These are phyloP conservation scores for Talaromyces proteolyticus DNA, from an alignment of 495 filamentous ascomycete species.

Conservation along the genomic window DNA sequence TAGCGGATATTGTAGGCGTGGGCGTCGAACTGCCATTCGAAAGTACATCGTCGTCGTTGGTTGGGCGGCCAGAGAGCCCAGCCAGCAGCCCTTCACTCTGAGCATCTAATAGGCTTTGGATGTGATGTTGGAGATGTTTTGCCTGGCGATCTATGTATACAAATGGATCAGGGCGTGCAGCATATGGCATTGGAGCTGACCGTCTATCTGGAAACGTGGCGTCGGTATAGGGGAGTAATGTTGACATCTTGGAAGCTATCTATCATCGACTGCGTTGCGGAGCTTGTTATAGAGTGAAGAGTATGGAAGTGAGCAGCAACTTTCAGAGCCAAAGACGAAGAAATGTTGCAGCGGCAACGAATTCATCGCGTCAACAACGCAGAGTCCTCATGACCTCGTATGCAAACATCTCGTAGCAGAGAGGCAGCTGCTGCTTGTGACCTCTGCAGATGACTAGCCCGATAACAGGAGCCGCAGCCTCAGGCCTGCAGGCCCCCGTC, in stretches of 20 bases:
- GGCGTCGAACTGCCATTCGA: conserved; percentile 47
- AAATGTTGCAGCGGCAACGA: neutral
- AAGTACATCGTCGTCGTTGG: conserved; percentile 29
- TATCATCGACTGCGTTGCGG: neutral
- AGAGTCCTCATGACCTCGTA: neutral
- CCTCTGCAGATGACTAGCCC: neutral
- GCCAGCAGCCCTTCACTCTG: conserved; percentile 70
- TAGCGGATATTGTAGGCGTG: conserved; percentile 31
- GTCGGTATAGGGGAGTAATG: conserved; percentile 1
- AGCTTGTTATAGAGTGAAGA: neutral
- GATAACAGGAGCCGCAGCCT: neutral
- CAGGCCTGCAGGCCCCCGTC: neutral
- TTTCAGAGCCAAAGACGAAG: neutral
- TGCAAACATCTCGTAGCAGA: neutral
- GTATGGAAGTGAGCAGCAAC: neutral
- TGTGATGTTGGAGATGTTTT: conserved; percentile 59
- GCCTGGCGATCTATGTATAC: conserved; percentile 38
- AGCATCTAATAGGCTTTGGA: conserved; percentile 78
- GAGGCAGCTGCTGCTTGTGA: neutral
- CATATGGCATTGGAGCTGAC: conserved; percentile 21
- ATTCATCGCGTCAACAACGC: neutral
- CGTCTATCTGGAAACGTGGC: conserved; percentile 1
- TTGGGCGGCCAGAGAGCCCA: conserved; percentile 35
- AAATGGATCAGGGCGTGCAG: conserved; percentile 25
- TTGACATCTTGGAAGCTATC: conserved; percentile 4